A percentile compares a stretch with the other conserved stretches of the same genome.
These are phyloP conservation scores for Fusarium sp. DNA, from an alignment of 2,329 filamentous ascomycete species.

Conservation along the genomic window DNA sequence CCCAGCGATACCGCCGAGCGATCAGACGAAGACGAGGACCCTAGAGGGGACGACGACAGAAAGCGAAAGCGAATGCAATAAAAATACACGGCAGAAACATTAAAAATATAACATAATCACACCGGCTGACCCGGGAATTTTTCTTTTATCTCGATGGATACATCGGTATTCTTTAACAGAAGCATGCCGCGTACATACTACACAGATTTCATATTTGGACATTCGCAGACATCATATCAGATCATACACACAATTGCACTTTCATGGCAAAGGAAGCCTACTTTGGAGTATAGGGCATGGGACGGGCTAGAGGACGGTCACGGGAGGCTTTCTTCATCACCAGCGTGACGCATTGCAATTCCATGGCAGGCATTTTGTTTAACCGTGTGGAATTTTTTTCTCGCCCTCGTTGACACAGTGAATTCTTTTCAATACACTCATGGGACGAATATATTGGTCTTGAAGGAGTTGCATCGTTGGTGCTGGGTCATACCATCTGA, in stretches of 20 bases:
- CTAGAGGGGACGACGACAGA: conserved; percentile 66
- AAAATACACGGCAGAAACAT: conserved; percentile 58
- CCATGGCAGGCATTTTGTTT: conserved; percentile 39
- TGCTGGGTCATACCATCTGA: conserved; percentile 23
- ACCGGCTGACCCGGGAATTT: background rate
- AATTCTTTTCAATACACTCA: conserved; percentile 18
- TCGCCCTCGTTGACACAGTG: conserved; percentile 3
- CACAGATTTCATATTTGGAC: conserved; percentile 14
- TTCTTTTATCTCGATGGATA: background rate
- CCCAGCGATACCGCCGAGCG: conserved; percentile 67
- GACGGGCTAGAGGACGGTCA: conserved; percentile 26
- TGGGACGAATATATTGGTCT: conserved; percentile 13
- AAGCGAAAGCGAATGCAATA: conserved; percentile 71
- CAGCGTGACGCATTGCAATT: conserved; percentile 35
- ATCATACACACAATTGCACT: conserved; percentile 20
- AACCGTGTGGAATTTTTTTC: conserved; percentile 8
- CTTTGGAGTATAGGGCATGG: conserved; percentile 34
- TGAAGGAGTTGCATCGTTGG: conserved; percentile 32
- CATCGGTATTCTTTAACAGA: conserved; percentile 1
- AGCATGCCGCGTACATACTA: conserved; percentile 23
- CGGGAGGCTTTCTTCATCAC: conserved; percentile 31
- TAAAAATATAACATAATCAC: background rate
- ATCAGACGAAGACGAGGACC: conserved; percentile 66
- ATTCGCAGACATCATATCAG: conserved; percentile 20
- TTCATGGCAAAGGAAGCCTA: conserved; percentile 22